Percentiles rank a stretch among this genome's conserved stretches.
These are phyloP conservation scores for Talaromyces sp. DNA, from an alignment of 2,329 filamentous ascomycete genomes.

Conservation along the genomic window DNA sequence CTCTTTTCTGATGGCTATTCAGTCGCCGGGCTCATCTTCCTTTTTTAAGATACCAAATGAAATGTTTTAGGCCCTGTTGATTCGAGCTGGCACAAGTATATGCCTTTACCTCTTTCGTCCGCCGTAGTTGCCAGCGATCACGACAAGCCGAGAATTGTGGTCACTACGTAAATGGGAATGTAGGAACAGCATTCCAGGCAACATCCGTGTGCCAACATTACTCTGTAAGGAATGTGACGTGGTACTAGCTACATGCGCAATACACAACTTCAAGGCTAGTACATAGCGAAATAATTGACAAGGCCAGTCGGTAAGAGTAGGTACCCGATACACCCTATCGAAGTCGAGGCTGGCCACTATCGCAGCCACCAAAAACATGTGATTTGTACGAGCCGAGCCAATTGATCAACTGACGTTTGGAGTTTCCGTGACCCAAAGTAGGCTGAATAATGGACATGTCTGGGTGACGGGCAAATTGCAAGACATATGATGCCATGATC, in stretches of 20 bases:
- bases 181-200: background rate
- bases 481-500: constrained; percentile 9
- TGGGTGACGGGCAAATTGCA: background rate
- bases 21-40: background rate
- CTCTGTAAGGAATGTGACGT: background rate
- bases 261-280: background rate
- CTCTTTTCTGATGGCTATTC: background rate
- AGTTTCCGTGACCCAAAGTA: background rate
- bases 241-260: background rate
- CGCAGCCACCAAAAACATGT: background rate
- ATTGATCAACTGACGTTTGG: background rate
- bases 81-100: background rate
- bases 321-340: background rate
- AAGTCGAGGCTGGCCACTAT: background rate
- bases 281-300: background rate
- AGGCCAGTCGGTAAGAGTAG: background rate
- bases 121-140: background rate
- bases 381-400: background rate
- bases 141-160: background rate
- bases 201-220: background rate
- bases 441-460: background rate
- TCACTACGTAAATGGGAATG: background rate
- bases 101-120: background rate
- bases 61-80: background rate
- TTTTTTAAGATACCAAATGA: background rate